Percentiles rank a stretch among this genome's conserved stretches.
These are phyloP conservation scores for Nasturtium officinale DNA, from an alignment of 345 rosid species.

Conservation along the genomic window DNA sequence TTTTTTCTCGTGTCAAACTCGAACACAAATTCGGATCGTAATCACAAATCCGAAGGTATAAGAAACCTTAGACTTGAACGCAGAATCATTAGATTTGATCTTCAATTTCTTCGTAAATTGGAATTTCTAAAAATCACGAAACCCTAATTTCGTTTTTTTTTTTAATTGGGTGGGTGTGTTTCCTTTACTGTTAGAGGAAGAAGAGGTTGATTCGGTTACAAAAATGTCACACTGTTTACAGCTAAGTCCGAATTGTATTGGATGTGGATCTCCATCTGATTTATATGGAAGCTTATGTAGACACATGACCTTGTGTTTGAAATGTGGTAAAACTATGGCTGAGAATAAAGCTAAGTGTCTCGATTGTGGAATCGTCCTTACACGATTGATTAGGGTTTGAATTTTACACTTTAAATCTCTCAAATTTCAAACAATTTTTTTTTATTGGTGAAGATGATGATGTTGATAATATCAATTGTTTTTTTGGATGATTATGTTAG, in stretches of 20 bases:
- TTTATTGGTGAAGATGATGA: no score
- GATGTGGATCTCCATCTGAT: constrained; percentile 72
- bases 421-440: neutral
- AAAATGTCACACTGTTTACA: constrained; percentile 71
- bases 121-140: neutral
- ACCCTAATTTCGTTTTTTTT: constrained; percentile 22
- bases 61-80: constrained; percentile 1
- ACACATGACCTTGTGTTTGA: constrained; percentile 91
- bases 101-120: constrained; percentile 3
- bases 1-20: neutral
- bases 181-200: neutral
- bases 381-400: constrained; percentile 81
- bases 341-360: constrained; percentile 69
- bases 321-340: constrained; percentile 93
- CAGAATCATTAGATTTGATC: neutral
- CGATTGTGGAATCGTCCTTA: constrained; percentile 74
- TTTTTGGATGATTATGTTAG: constrained; percentile 35
- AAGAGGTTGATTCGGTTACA: neutral
- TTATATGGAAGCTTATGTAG: constrained; percentile 90
- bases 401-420: neutral
- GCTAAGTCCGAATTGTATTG: constrained; percentile 73
- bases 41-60: neutral
- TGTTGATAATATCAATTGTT: no score
- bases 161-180: no score
- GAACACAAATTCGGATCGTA: neutral